Evolutionary conservation across 225 moss, liverwort and hornwort species (phyloP).

Genomic region (Bryoerythrophyllum caledonicum): DNA sequence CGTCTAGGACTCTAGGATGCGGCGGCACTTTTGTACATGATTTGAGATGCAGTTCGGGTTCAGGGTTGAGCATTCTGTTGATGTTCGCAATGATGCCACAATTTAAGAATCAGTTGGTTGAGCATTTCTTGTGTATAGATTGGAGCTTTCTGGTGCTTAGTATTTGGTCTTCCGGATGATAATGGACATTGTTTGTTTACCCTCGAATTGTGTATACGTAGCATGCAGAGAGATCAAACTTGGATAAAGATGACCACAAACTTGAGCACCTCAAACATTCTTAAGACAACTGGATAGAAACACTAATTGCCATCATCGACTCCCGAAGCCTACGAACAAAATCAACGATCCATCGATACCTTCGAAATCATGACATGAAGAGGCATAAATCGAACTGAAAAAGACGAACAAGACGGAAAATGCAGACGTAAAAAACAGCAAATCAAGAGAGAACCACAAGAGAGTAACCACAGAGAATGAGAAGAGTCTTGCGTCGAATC

Average conservation of each 20-base stretch:
- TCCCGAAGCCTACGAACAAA: not conserved
- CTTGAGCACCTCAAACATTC: not conserved
- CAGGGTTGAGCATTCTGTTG: not conserved
- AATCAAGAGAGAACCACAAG: not conserved
- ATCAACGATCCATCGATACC: not conserved
- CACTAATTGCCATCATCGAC: not conserved
- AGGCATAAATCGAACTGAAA: not conserved
- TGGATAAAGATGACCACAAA: not conserved
- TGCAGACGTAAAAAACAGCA: too few relatives aligned
- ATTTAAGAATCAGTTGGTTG: not conserved
- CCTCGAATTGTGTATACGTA: too few relatives aligned
- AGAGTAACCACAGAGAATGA: slow-evolving; percentile 6
- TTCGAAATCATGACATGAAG: not conserved
- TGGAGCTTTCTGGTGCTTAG: not conserved
- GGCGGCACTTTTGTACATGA: slow-evolving; percentile 15
- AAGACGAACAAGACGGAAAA: too few relatives aligned
- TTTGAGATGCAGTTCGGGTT: not conserved
- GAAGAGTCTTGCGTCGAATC: slow-evolving; percentile 31
- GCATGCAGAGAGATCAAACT: not conserved
- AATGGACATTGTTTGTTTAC: not conserved
- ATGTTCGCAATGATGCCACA: not conserved
- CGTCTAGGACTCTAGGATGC: not conserved
- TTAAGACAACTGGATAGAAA: not conserved
- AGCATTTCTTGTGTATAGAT: not conserved
- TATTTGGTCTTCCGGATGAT: not conserved